Percentiles rank a stretch among this genome's conserved stretches.
These are phyloP conservation scores for Metschnikowia henanensis DNA, from an alignment of 805 yeast genomes.

Conservation along the genomic window DNA sequence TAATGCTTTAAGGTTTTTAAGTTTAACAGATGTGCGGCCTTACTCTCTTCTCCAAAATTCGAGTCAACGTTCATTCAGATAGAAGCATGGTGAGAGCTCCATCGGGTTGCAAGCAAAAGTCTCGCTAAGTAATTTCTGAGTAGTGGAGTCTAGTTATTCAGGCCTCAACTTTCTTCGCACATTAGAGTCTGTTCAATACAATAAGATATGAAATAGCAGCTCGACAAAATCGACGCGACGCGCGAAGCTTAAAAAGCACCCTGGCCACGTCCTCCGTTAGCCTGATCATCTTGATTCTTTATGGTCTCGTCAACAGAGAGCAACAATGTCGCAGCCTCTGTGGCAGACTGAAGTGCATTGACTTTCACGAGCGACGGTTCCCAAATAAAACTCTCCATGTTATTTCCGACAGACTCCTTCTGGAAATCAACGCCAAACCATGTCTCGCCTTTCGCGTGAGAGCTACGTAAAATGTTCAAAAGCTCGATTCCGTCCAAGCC, in stretches of 20 bases:
- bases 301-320: constrained; percentile 96
- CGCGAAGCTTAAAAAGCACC: constrained; percentile 53
- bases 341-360: constrained; percentile 93
- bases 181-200: too few relatives aligned
- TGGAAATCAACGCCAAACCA: constrained; percentile 95
- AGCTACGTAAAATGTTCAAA: constrained; percentile 85
- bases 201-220: too few relatives aligned
- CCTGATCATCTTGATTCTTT: constrained; percentile 63
- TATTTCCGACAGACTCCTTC: constrained; percentile 78
- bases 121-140: too few relatives aligned
- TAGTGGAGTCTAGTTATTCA: too few relatives aligned
- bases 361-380: constrained; percentile 94
- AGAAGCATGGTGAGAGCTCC: too few relatives aligned
- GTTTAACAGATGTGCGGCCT: too few relatives aligned
- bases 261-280: constrained; percentile 61
- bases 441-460: constrained; percentile 88
- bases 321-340: constrained; percentile 93
- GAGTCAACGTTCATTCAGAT: too few relatives aligned
- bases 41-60: too few relatives aligned
- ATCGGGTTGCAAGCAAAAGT: too few relatives aligned
- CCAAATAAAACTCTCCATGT: constrained; percentile 89
- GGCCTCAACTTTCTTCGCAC: too few relatives aligned
- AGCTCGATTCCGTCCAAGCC: constrained; percentile 98
- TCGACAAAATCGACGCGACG: too few relatives aligned
- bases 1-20: too few relatives aligned